Conservation (phyloP, 768 basidiomycete genomes). For the Asterophora lycoperdoides region DNA sequence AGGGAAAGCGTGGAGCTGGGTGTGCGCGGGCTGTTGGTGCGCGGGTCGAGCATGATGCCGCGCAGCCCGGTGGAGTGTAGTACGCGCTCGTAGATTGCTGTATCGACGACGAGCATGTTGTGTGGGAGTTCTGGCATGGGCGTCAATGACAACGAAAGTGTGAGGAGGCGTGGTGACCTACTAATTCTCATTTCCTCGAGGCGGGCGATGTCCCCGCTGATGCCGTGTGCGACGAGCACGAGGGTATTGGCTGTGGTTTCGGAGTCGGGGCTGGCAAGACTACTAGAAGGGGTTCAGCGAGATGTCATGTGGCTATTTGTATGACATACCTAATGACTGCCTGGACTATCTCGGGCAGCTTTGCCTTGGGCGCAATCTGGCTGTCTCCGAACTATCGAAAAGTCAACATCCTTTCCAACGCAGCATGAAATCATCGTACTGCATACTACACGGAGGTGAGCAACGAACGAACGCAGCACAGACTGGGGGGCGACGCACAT, state of each 20-base stretch:
- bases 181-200: conserved; percentile 81
- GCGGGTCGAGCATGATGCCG: conserved; percentile 57
- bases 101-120: conserved; percentile 68
- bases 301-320: neutral
- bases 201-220: conserved; percentile 50
- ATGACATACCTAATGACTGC: conserved; percentile 60
- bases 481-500: conserved; percentile 44
- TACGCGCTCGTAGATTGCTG: conserved; percentile 55
- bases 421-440: conserved; percentile 36
- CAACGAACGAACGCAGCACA: too few species aligned
- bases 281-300: conserved; percentile 36
- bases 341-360: conserved; percentile 67
- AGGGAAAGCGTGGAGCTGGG: conserved; percentile 58
- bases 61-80: conserved; percentile 57
- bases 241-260: conserved; percentile 67
- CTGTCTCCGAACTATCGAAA: conserved; percentile 68
- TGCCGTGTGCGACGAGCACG: conserved; percentile 64
- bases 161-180: conserved; percentile 30
- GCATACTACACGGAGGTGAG: conserved; percentile 40
- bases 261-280: conserved; percentile 71
- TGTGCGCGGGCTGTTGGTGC: conserved; percentile 47
- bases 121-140: conserved; percentile 56
- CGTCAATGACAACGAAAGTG: neutral
- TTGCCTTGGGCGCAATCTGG: conserved; percentile 62
- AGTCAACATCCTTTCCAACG: conserved; percentile 8